phyloP scores from a whole-genome alignment of 345 rosid genomes.

The Lepidium sativum region DNA sequence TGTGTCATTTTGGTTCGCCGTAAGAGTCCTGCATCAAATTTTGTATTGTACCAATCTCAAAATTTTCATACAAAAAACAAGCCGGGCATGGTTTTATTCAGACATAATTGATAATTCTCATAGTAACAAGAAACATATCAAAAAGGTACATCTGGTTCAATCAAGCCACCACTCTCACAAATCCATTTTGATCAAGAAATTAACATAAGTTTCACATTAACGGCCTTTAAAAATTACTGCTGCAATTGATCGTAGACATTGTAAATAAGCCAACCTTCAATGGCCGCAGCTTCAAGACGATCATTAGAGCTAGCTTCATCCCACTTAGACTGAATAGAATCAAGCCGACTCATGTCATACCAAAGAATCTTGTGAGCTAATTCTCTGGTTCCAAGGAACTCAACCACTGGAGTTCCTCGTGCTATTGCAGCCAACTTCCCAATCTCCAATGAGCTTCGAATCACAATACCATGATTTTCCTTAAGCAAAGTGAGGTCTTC shows the following conservation, averaged over 20 bases:
- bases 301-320: conserved; percentile 18
- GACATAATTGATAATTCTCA: conserved; percentile 7
- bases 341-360: conserved; percentile 26
- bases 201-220: neutral
- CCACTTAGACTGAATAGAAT: conserved; percentile 27
- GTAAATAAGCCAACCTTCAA: conserved; percentile 32
- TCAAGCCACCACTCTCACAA: conserved; percentile 10
- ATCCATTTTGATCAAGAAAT: neutral
- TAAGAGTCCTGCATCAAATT: neutral
- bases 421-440: conserved; percentile 24
- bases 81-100: neutral
- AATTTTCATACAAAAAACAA: neutral
- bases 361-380: conserved; percentile 30
- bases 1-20: neutral
- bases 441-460: conserved; percentile 23
- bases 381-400: conserved; percentile 27
- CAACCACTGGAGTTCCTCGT: conserved; percentile 18
- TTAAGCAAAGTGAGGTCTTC: conserved; percentile 23
- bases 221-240: neutral
- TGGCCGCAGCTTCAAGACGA: conserved; percentile 32
- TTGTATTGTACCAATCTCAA: neutral
- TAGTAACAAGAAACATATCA: neutral
- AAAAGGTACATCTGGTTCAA: neutral
- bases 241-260: conserved; percentile 28
- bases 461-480: conserved; percentile 25